Evolutionary conservation across 208 protist species (phyloP).

Genomic region (Naegleria fowleri): DNA sequence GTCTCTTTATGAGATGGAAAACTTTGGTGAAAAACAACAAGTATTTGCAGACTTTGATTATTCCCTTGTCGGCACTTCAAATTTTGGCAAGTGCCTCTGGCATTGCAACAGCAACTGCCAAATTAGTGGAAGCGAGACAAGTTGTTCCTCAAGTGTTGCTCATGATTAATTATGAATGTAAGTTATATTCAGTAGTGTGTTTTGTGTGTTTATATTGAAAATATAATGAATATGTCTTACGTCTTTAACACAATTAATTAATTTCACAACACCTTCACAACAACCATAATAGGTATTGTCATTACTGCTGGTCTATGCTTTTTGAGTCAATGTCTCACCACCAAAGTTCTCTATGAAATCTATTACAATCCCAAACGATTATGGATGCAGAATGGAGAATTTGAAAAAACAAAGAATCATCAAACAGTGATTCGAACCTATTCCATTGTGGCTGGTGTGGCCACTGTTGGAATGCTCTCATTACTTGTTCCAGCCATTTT

Average conservation of each 20-base stretch:
- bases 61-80: background rate
- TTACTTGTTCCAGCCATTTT: background rate
- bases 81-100: background rate
- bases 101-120: background rate
- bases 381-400: background rate
- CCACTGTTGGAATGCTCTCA: background rate
- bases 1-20: background rate
- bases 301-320: background rate
- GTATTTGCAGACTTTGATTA: background rate
- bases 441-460: background rate
- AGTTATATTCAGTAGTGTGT: too few relatives aligned
- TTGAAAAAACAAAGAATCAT: background rate
- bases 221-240: too few relatives aligned
- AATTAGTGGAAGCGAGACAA: background rate
- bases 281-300: background rate
- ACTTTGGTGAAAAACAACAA: background rate
- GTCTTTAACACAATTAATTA: too few relatives aligned
- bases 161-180: background rate
- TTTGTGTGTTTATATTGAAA: too few relatives aligned
- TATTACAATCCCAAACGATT: background rate
- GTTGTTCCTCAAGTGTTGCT: background rate
- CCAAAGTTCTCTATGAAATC: background rate
- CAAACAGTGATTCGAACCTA: background rate
- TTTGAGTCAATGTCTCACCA: background rate
- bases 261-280: too few relatives aligned